Evolutionary conservation across 257 asterid genomes (phyloP), one percentile per base, ranked within the genome.

Genomic region (Jasminum sambac): DNA sequence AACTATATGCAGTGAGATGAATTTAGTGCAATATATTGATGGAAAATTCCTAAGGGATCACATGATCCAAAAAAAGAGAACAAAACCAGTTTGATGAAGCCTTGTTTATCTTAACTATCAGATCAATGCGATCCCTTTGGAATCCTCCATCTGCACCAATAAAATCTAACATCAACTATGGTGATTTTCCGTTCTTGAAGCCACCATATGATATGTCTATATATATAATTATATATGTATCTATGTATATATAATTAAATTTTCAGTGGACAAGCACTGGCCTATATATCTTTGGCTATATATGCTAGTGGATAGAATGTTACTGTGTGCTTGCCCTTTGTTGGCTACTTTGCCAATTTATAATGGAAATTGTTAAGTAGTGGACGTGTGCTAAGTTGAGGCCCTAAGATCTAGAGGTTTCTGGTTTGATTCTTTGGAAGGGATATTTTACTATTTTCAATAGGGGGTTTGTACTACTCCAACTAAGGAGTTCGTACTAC

Each of bases 21-120:
- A 41, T 19, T 40, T 30, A 66, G 69, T 70, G 82, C 69, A 65
- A 74, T 66, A 62, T 46, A 48, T 37, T 42, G 80, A 77, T 42
- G 88, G 85, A 83, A 82, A 77, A 83, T 83, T 80, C 88, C 85
- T 1, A 83, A 78, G 78, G 83, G 88, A 78, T 83, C 75, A 85
- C 88, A 83, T 64, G 85, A 83, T 83, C 88, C 76, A 43, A 72
- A 1, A 17, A 58, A 0, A 8, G 25, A 44, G 42, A 1, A 34
- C 8, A n/a, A 11, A 63, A 40, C 11, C 8, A 70, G 4, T 10
- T 21, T 55, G 34, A 55, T 55, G 30, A 0, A 19, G 62, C 34
- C 34, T 55, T 55, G 19, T 25, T 17, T 19, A 8, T n/a, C n/a
- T n/a, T n/a, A 8, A 41, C 66, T 12, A 58, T 67, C 75, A 72